Conservation (phyloP, 257 asterid genomes). For the Knoxia roxburghii region DNA sequence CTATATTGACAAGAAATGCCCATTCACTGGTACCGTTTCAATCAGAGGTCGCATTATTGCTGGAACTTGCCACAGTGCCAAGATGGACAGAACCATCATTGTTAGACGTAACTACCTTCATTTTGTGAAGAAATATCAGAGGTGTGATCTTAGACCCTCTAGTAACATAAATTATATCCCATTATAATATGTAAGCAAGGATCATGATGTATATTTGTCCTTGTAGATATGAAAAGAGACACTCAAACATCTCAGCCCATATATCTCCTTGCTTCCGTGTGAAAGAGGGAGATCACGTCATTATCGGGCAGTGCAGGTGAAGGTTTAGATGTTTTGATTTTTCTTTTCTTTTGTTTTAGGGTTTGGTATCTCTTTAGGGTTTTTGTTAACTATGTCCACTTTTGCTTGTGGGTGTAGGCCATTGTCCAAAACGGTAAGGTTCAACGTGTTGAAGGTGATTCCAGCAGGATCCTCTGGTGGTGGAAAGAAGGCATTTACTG, state of each 20-base stretch:
- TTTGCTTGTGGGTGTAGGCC: slow-evolving; percentile 44
- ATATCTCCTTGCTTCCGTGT: slow-evolving; percentile 86
- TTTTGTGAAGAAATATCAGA: slow-evolving; percentile 71
- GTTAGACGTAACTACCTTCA: slow-evolving; percentile 73
- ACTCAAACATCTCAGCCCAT: slow-evolving; percentile 78
- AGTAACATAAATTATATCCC: background rate
- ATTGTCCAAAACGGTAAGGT: slow-evolving; percentile 73
- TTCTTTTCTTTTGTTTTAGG: background rate
- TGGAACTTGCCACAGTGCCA: slow-evolving; percentile 90
- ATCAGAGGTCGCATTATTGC: slow-evolving; percentile 79
- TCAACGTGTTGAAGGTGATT: slow-evolving; percentile 69
- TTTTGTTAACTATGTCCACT: background rate
- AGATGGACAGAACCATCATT: slow-evolving; percentile 70
- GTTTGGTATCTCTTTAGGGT: background rate
- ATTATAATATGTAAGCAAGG: background rate
- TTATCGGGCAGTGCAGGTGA: slow-evolving; percentile 84
- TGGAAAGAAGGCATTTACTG: slow-evolving; percentile 89
- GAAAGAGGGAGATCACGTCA: slow-evolving; percentile 78
- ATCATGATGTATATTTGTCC: background rate
- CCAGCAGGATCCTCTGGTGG: slow-evolving; percentile 82
- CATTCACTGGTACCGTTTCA: slow-evolving; percentile 72
- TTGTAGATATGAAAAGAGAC: slow-evolving; percentile 74
- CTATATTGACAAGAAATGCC: slow-evolving; percentile 81
- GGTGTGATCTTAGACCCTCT: slow-evolving; percentile 21
- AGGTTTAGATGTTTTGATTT: too few relatives aligned